Base-by-base conservation (phyloP, 805 yeast genomes). In the Suhomyces emberorum region DNA sequence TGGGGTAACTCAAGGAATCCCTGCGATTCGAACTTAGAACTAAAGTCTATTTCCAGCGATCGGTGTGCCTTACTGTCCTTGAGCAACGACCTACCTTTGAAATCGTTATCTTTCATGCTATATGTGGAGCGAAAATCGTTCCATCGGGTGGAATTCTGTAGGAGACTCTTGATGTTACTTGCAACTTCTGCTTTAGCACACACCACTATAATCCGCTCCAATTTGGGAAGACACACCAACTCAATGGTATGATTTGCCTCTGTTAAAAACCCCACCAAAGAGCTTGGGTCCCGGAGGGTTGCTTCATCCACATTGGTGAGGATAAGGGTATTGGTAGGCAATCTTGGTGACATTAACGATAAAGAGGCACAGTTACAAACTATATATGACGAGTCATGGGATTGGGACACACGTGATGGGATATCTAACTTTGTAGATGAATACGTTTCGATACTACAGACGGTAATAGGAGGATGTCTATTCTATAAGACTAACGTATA, bases 1-100 rank as follows among this genome's bases (percentile, higher is more conserved):
- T 57, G 57, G 4, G 74, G 74, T 12, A 68, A 46, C 43, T 66
- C 72, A 34, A 68, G 49, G 41, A 56, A 68, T 12, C 63, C 60
- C 5, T 46, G 43, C 6, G 26, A 7, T 23, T 7, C 12, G n/a
- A 23, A 23, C 26, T 8, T 11, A 11, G 5, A 5, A n/a, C 26
- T 23, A 9, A 9, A 6, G 12, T 9, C 12, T 7, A 5, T 11
- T 7, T 11, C 6, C 7, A 23, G 12, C 6, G 26, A 8, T n/a
- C n/a, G n/a, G 12, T 7, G 8, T 5, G 8, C 12, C n/a, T 23
- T 7, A 14, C 14, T 8, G 12, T 23, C 12, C 5, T 14, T 14
- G 6, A 23, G 12, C 26, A 11, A 23, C 12, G 7, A 7, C 5
- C 12, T n/a, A 7, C 26, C 26, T 5, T 9, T 7, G 9, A 7